Conservation (phyloP, 331 rosid species). For the Erythrophleum ivorense region DNA sequence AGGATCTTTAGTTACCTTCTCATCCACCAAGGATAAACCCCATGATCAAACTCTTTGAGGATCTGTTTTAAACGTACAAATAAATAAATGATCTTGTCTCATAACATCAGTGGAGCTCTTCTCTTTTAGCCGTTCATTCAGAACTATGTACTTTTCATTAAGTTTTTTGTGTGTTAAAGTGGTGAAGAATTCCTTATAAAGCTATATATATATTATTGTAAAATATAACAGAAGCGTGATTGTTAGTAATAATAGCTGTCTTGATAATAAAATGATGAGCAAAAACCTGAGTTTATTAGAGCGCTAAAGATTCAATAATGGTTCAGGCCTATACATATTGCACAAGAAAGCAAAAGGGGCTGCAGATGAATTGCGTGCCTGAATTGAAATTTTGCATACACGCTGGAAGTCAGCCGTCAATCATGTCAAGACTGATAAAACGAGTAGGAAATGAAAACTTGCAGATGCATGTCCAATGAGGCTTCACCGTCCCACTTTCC, state of each 20-base stretch:
- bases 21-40: slow-evolving; percentile 8
- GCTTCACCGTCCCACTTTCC: slow-evolving; percentile 48
- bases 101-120: background rate
- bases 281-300: slow-evolving; percentile 57
- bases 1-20: background rate
- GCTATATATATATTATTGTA: background rate
- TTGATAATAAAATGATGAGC: slow-evolving; percentile 35
- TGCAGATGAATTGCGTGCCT: slow-evolving; percentile 47
- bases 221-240: slow-evolving; percentile 10
- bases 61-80: background rate
- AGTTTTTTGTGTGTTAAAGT: background rate
- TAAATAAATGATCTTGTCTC: background rate
- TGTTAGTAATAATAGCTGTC: slow-evolving; percentile 28
- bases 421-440: slow-evolving; percentile 40
- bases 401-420: slow-evolving; percentile 47
- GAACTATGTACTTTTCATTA: background rate
- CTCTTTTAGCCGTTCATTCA: background rate
- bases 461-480: slow-evolving; percentile 36
- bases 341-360: slow-evolving; percentile 44
- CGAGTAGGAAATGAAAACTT: slow-evolving; percentile 33
- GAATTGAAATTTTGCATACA: slow-evolving; percentile 51
- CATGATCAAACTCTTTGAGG: background rate
- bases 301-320: slow-evolving; percentile 51
- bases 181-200: too few species aligned
- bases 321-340: slow-evolving; percentile 50